Base-by-base conservation (phyloP, 192 early-diverging fungal genomes). In the Funneliformis mosseae region DNA sequence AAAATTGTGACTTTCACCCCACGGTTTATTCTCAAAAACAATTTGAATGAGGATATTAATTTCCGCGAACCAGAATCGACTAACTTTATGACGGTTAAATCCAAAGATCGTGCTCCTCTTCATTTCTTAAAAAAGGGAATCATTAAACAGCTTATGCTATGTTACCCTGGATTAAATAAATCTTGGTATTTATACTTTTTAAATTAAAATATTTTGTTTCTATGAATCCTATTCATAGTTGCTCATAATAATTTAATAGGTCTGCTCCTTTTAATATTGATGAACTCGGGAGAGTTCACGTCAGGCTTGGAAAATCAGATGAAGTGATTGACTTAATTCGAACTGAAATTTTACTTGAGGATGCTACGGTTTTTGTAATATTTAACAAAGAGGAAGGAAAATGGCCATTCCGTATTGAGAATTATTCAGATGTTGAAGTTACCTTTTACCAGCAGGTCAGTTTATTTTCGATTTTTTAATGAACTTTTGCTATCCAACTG, bases 341-440 rank as follows among this genome's bases (percentile, higher is more conserved):
- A n/a, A 89, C 93, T 11, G 92, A 96, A 55, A 89, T 95, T 55
- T 81, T 94, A n/a, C 77, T 99, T 73, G 92, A 98, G 68, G 93
- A 93, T 66, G 97, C 98, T 1, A 97, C 96, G 3, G 83, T 99
- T 28, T 98, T 97, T 84, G 89, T 99, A 33, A 83, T 95, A 5
- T 88, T 97, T 73, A 89, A 91, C 76, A 90, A 92, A 66, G 92
- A 93, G 77, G 89, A 91, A 46, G 89, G 88, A 9, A 87, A 90
- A 62, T 99, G 98, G 98, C 98, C 98, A 23, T 96, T 94, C 72
- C 85, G 89, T 27, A 90, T 99, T 59, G 92, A 95, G 23, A 97
- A 97, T 85, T 74, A 87, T 33, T 92, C 92, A 0, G 86, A 88
- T 10, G 88, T 87, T 48, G 92, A 94, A 70, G 88, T 98, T 33